Evolutionary conservation across 1,139 yeast genomes (phyloP), one percentile per base, ranked within the genome.

Genomic region (Candida freyschussii): DNA sequence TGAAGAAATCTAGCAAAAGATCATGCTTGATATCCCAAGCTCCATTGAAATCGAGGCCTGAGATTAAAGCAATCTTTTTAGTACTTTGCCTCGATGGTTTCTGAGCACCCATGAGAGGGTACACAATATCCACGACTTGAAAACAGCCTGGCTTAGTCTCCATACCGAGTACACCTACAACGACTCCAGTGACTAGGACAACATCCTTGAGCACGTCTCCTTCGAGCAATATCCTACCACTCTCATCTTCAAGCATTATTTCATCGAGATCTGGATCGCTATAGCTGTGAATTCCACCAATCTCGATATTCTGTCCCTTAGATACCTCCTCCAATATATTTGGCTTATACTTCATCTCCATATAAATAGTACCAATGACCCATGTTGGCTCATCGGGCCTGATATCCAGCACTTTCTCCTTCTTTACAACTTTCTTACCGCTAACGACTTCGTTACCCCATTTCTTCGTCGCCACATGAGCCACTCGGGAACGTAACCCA

Each of bases 301-400:
- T 49, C 12, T 32, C 39, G 9, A 34, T 12, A 11, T 36, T 32
- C 17, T 27, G 29, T 12, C 58, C 56, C 43, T 50, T 72, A 27
- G 83, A 78, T 12, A 89, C 91, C 44, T 91, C 97, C 31, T 76
- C 74, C 36, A 93, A 62, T 31, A 91, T 80, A 52, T 87, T 82
- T 9, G 95, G 86, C 54, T 91, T 91, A 53, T 76, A 75, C 51
- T 75, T 78, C 77, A 86, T 72, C 40, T 89, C 96, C 48, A 86
- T 72, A 50, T 82, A 87, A 0, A 89, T 68, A 0, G 97, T 85
- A 3, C 98, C 99, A 21, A 83, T 69, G n/a, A 86, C 79, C 94
- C 94, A 91, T 41, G 87, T 75, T 19, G 87, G 72, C 45, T 75
- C 70, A 33, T 80, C 76, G 28, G 76, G 74, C 18, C 67, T 65